These are phyloP conservation scores for Colletotrichum sp. DNA, from an alignment of 2,329 filamentous ascomycete genomes.

Conservation along the genomic window DNA sequence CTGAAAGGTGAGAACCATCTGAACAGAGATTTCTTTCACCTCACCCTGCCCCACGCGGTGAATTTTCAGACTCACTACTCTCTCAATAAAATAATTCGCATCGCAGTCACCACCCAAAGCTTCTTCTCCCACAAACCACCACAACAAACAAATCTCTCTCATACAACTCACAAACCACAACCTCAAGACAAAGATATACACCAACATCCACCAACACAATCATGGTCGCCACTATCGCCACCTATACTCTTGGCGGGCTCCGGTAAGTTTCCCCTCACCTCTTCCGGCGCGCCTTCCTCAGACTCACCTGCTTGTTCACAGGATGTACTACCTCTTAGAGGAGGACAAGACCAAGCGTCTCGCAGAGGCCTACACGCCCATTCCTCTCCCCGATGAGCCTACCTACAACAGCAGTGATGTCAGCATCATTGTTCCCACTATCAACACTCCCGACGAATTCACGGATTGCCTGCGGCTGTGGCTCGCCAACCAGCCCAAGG, in stretches of 20 bases:
- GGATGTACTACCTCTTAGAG: conserved; percentile 4
- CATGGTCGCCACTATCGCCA: not conserved
- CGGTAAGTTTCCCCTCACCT: not conserved
- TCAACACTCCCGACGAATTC: conserved; percentile 26
- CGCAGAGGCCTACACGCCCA: not conserved
- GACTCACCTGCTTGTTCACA: not conserved
- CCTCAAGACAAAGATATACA: not conserved
- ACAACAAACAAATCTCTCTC: not conserved
- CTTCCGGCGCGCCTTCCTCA: no score
- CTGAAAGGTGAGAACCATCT: not conserved
- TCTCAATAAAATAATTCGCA: not conserved
- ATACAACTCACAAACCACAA: not conserved
- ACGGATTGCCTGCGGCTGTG: conserved; percentile 24
- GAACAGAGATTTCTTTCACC: not conserved
- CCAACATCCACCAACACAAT: not conserved
- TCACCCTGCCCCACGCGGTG: not conserved
- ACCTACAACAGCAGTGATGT: conserved; percentile 23
- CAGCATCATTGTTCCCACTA: conserved; percentile 31
- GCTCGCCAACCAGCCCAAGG: conserved; percentile 26
- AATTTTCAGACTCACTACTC: not conserved
- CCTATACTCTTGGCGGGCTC: not conserved
- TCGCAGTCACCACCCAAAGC: not conserved
- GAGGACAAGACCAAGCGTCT: not conserved
- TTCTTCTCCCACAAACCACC: not conserved
- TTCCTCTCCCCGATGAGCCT: not conserved